Percentiles rank a stretch among this genome's conserved stretches.
Conservation (phyloP, 306 rosid genomes). For the Rubus idaeus region DNA sequence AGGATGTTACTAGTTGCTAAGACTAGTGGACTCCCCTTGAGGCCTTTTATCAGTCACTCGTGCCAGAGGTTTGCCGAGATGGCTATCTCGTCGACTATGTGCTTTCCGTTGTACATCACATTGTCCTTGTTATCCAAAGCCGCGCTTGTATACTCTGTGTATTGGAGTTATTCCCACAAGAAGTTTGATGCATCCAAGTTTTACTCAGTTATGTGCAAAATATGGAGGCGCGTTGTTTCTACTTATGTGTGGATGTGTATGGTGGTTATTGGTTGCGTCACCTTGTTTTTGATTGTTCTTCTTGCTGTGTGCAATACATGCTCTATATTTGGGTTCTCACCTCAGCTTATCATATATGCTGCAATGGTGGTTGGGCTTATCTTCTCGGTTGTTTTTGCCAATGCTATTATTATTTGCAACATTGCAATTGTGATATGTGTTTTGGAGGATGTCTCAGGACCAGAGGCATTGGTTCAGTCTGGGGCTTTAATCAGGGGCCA, state of each 20-base stretch:
- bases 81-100: conserved; percentile 51
- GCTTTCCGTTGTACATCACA: conserved; percentile 73
- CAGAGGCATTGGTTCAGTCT: conserved; percentile 80
- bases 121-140: conserved; percentile 71
- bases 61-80: conserved; percentile 72
- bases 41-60: conserved; percentile 75
- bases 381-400: conserved; percentile 81
- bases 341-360: conserved; percentile 53
- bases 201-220: conserved; percentile 47
- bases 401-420: conserved; percentile 74
- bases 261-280: conserved; percentile 60
- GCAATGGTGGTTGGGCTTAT: conserved; percentile 58
- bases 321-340: conserved; percentile 53
- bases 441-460: conserved; percentile 89
- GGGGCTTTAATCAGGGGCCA: conserved; percentile 74
- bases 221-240: conserved; percentile 70
- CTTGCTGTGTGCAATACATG: conserved; percentile 67
- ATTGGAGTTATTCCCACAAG: conserved; percentile 72
- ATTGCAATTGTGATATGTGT: conserved; percentile 78
- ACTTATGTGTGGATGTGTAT: conserved; percentile 75
- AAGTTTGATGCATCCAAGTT: conserved; percentile 62
- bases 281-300: conserved; percentile 68
- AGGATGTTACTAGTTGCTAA: conserved; percentile 73
- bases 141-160: conserved; percentile 79
- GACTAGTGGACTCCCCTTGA: conserved; percentile 81